Percentiles rank a stretch among this genome's conserved stretches.
Evolutionary conservation across 306 rosid genomes (phyloP).

Genomic region (Trifolium dubium): DNA sequence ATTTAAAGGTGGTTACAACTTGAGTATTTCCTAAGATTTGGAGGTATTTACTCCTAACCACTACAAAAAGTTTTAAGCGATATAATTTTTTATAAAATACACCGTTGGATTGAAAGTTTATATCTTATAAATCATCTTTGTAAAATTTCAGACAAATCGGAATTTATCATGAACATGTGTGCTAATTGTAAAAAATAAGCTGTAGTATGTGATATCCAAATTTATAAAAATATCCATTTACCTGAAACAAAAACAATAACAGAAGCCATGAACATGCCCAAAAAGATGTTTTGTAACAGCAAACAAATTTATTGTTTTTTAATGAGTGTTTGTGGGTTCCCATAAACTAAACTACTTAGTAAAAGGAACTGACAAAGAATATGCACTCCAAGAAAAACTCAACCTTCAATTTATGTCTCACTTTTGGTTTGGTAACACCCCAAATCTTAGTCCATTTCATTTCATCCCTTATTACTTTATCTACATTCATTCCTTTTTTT

Average conservation of each 20-base stretch:
- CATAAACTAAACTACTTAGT: slow-evolving; percentile 34
- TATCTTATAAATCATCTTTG: too few species aligned
- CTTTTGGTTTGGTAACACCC: slow-evolving; percentile 35
- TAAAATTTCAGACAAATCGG: too few species aligned
- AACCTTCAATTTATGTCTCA: slow-evolving; percentile 3
- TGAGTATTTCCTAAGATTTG: too few species aligned
- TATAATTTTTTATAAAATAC: too few species aligned
- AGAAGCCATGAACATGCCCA: neutral
- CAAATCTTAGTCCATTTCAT: slow-evolving; percentile 40
- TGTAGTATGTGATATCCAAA: too few species aligned
- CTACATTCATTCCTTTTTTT: slow-evolving; percentile 7
- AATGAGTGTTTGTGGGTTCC: slow-evolving; percentile 44
- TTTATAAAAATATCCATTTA: neutral
- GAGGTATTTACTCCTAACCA: too few species aligned
- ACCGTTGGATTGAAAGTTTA: too few species aligned
- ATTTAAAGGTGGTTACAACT: too few species aligned
- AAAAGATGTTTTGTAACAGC: slow-evolving; percentile 29
- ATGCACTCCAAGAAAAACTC: slow-evolving; percentile 32
- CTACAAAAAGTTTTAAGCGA: too few species aligned
- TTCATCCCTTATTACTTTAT: slow-evolving; percentile 31
- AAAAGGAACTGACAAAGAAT: slow-evolving; percentile 34
- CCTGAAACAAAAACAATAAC: neutral
- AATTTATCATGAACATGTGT: too few species aligned
- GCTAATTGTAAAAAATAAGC: too few species aligned
- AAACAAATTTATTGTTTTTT: slow-evolving; percentile 41